Evolutionary conservation across 2,329 filamentous ascomycete species (phyloP).

Genomic region (Colletotrichum liriopes): DNA sequence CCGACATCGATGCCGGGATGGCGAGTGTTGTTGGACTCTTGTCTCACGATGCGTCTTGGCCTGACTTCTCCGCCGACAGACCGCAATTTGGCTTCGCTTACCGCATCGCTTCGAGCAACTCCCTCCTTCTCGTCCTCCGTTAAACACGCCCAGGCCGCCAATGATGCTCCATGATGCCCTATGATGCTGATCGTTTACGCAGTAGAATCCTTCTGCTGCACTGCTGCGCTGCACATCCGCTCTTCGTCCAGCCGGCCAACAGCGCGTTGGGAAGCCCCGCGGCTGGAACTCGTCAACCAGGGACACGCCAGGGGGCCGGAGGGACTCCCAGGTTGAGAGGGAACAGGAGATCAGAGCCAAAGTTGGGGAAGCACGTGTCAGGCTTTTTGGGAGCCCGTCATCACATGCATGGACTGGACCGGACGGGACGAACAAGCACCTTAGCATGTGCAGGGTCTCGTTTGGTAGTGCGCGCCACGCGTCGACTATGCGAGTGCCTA

Average conservation of each 20-base stretch:
- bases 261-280: neutral
- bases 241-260: neutral
- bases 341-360: conserved; percentile 28
- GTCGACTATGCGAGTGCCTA: neutral
- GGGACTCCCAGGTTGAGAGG: neutral
- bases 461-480: rapidly evolving
- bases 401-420: conserved; percentile 41
- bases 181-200: conserved; percentile 7
- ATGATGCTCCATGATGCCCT: conserved; percentile 14
- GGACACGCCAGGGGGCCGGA: neutral
- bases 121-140: neutral
- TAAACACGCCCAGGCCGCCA: neutral
- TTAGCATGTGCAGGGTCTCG: conserved; percentile 23
- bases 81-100: conserved; percentile 24
- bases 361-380: conserved; percentile 44
- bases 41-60: conserved; percentile 21
- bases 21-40: neutral
- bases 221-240: neutral
- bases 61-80: conserved; percentile 6
- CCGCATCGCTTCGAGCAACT: conserved; percentile 5
- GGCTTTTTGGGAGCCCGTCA: conserved; percentile 33
- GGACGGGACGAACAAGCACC: conserved; percentile 40
- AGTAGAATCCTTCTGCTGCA: conserved; percentile 14
- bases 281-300: neutral
- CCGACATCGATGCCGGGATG: neutral